Evolutionary conservation across 176 grass and related monocot species (phyloP).

Genomic region (Saccharum officinarum): DNA sequence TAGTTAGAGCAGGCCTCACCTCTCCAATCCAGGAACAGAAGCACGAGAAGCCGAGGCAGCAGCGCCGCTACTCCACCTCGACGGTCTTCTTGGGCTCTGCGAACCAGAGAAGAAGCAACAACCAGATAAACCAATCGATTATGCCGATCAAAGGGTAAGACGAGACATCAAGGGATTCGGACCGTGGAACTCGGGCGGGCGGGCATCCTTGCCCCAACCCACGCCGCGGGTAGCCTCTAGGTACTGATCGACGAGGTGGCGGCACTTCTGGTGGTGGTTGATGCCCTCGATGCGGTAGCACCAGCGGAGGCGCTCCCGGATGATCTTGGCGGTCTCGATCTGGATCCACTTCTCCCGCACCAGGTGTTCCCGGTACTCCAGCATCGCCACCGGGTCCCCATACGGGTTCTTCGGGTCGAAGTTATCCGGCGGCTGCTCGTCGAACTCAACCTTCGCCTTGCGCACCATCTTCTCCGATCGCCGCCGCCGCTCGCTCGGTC

Average conservation of each 20-base stretch:
- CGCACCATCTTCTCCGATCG: conserved; percentile 64
- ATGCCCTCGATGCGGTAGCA: conserved; percentile 96
- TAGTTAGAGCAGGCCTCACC: conserved; percentile 34
- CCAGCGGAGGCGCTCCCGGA: conserved; percentile 91
- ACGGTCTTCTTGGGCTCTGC: conserved; percentile 69
- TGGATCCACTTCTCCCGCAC: conserved; percentile 99
- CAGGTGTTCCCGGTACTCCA: conserved; percentile 88
- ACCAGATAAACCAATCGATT: conserved; percentile 11
- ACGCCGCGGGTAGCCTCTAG: conserved; percentile 82
- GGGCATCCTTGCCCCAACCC: conserved; percentile 90
- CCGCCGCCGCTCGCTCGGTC: conserved; percentile 4
- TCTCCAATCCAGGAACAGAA: conserved; percentile 31
- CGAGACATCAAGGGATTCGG: neutral
- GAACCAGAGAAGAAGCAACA: conserved; percentile 4
- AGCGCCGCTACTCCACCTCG: conserved; percentile 39
- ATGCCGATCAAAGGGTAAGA: neutral
- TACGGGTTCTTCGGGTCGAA: conserved; percentile 92
- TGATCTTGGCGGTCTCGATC: conserved; percentile 99
- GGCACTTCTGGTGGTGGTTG: conserved; percentile 91
- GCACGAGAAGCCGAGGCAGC: conserved; percentile 10
- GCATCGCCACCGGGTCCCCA: conserved; percentile 95
- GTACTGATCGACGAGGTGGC: conserved; percentile 94
- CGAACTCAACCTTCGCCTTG: conserved; percentile 97
- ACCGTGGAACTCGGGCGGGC: conserved; percentile 80
- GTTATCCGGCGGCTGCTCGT: conserved; percentile 79